Percentiles rank a stretch among this genome's conserved stretches.
phyloP scores from a whole-genome alignment of 2,329 filamentous ascomycete genomes.

The Cytospora leucostoma region DNA sequence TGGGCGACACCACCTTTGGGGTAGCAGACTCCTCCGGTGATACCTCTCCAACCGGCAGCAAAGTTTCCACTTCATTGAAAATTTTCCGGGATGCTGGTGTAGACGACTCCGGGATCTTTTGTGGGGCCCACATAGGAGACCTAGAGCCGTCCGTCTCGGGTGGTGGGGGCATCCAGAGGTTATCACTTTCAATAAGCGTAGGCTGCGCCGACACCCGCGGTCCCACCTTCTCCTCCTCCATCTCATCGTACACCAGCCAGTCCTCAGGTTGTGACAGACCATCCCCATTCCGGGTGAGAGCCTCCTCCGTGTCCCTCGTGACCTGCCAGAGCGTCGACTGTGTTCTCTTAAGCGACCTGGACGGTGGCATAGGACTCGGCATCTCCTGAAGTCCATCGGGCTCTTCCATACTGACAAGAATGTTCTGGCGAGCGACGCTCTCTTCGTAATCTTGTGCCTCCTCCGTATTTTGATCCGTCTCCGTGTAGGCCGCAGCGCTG shows the following conservation, averaged over 20 bases:
- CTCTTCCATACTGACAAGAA: constrained; percentile 39
- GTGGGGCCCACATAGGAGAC: constrained; percentile 23
- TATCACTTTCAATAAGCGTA: constrained; percentile 22
- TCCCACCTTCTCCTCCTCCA: constrained; percentile 23
- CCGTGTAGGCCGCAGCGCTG: constrained; percentile 31
- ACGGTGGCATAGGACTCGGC: constrained; percentile 22
- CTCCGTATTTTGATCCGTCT: constrained; percentile 40
- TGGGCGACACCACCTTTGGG: not conserved
- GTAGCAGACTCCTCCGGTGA: not conserved
- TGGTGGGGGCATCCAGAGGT: constrained; percentile 30
- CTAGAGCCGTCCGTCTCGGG: not conserved
- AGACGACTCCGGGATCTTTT: constrained; percentile 1
- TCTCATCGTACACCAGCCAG: constrained; percentile 28
- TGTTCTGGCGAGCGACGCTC: constrained; percentile 33
- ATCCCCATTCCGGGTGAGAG: not conserved
- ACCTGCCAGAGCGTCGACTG: constrained; percentile 28
- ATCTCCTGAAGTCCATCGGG: constrained; percentile 30
- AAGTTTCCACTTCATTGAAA: not conserved
- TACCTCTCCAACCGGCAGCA: no score
- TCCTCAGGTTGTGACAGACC: constrained; percentile 22
- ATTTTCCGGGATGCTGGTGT: not conserved
- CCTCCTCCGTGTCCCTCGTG: constrained; percentile 5
- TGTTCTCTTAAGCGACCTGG: constrained; percentile 23
- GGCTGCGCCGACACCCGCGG: constrained; percentile 23
- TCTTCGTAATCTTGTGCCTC: constrained; percentile 34